Percentiles rank a stretch among this genome's conserved stretches.
These are phyloP conservation scores for Cutaneotrichosporon spelunceum DNA, from an alignment of 1,284 basidiomycete species.

Conservation along the genomic window DNA sequence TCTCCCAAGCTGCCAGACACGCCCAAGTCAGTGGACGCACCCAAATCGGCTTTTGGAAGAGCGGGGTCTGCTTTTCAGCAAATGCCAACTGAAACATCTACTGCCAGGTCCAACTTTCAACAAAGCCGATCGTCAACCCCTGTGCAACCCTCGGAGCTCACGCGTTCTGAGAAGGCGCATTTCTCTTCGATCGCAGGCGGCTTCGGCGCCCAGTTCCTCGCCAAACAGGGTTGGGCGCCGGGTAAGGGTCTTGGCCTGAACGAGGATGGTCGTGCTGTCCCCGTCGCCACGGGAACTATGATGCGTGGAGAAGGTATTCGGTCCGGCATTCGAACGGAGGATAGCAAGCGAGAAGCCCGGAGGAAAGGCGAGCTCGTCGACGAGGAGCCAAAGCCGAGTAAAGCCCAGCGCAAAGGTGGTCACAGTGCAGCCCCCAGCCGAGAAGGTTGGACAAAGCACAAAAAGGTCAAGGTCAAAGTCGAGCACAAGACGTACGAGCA, in stretches of 20 bases:
- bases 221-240: constrained; percentile 88
- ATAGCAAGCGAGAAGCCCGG: constrained; percentile 75
- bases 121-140: constrained; percentile 20
- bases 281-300: constrained; percentile 71
- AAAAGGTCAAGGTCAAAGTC: constrained; percentile 75
- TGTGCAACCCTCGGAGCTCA: constrained; percentile 55
- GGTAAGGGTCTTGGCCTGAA: constrained; percentile 74
- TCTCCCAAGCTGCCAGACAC: not conserved
- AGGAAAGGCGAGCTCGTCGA: constrained; percentile 58
- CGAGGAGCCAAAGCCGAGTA: constrained; percentile 51
- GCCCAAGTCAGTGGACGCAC: not conserved
- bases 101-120: constrained; percentile 12
- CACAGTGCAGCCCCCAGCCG: not conserved
- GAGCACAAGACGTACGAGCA: constrained; percentile 95
- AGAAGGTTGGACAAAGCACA: constrained; percentile 59
- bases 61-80: not conserved
- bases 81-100: not conserved
- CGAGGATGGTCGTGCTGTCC: constrained; percentile 81
- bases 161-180: constrained; percentile 66
- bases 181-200: constrained; percentile 71
- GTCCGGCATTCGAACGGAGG: constrained; percentile 81
- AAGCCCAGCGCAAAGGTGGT: constrained; percentile 6
- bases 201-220: constrained; percentile 82
- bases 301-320: constrained; percentile 75
- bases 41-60: not conserved